Evolutionary conservation across 2,329 filamentous ascomycete genomes (phyloP).

Genomic region (Aspergillus fumigatus): DNA sequence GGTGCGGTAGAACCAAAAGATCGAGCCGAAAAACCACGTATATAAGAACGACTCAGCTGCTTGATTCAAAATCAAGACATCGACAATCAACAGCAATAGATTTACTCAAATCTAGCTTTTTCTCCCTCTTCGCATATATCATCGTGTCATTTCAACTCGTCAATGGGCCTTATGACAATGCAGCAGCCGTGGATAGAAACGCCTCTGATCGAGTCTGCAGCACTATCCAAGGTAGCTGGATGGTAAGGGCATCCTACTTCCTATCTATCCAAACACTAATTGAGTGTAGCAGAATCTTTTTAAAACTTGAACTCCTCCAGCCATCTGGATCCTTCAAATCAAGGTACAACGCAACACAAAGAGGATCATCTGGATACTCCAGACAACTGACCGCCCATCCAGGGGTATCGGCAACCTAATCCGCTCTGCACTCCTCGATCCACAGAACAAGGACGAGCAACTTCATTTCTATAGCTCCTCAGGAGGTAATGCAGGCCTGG

Average conservation of each 20-base stretch:
- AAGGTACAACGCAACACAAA: conserved; percentile 32
- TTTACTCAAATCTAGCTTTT: background rate
- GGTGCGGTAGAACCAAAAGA: background rate
- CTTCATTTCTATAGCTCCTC: conserved; percentile 71
- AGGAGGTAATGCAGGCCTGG: conserved; percentile 78
- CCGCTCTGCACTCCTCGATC: conserved; percentile 21
- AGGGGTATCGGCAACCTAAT: conserved; percentile 38
- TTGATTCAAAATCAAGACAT: background rate
- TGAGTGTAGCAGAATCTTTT: conserved; percentile 60
- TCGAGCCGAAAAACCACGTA: background rate
- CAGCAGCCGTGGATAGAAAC: conserved; percentile 37
- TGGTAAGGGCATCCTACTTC: conserved; percentile 23
- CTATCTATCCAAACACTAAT: background rate
- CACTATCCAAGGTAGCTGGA: conserved; percentile 35
- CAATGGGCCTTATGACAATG: background rate
- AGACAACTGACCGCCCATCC: background rate
- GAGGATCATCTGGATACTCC: background rate
- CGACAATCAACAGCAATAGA: background rate
- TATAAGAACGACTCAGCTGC: background rate
- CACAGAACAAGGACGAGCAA: conserved; percentile 26
- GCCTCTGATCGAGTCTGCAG: conserved; percentile 34
- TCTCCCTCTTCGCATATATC: background rate
- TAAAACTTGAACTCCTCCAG: conserved; percentile 78
- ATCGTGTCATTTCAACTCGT: background rate
- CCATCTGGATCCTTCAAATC: conserved; percentile 81